Conservation (phyloP, 495 filamentous ascomycete species). For the Penicillium fimorum region DNA sequence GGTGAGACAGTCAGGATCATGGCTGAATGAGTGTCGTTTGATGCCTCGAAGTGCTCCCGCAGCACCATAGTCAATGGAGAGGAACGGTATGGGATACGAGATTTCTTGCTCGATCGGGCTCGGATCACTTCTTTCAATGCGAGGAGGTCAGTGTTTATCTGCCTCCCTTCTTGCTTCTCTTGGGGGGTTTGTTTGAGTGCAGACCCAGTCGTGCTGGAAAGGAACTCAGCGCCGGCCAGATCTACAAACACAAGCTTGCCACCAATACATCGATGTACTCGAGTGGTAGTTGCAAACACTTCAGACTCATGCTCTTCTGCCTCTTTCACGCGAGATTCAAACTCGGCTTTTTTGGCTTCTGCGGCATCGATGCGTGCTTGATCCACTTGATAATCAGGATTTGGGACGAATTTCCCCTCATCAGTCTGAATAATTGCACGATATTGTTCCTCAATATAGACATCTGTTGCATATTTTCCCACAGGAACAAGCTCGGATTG, state of each 20-base stretch:
- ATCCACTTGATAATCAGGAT: conserved; percentile 21
- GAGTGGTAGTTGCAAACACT: conserved; percentile 6
- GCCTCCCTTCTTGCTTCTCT: conserved; percentile 21
- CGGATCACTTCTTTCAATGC: conserved; percentile 33
- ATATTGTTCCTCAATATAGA: conserved; percentile 24
- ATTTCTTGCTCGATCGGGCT: conserved; percentile 13
- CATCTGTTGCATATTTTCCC: conserved; percentile 27
- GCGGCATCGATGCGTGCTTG: conserved; percentile 25
- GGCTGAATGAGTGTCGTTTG: conserved; percentile 15
- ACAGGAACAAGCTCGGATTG: conserved; percentile 28
- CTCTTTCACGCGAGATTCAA: conserved; percentile 18
- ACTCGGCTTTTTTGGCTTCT: conserved; percentile 24
- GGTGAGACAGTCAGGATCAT: conserved; percentile 27
- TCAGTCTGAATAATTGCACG: conserved; percentile 5
- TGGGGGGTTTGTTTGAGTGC: conserved; percentile 21
- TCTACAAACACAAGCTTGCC: conserved; percentile 32
- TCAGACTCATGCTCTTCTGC: conserved; percentile 18
- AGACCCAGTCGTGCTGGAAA: conserved; percentile 2
- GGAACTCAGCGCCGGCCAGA: conserved; percentile 28
- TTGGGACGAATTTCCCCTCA: conserved; percentile 20
- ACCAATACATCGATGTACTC: conserved; percentile 17
- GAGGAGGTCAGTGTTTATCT: conserved; percentile 32
- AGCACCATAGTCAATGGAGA: conserved; percentile 31
- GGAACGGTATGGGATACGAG: conserved; percentile 26
- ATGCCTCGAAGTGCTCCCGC: conserved; percentile 21